Conservation (phyloP, 805 yeast genomes). For the Metschnikowia arizonensis region DNA sequence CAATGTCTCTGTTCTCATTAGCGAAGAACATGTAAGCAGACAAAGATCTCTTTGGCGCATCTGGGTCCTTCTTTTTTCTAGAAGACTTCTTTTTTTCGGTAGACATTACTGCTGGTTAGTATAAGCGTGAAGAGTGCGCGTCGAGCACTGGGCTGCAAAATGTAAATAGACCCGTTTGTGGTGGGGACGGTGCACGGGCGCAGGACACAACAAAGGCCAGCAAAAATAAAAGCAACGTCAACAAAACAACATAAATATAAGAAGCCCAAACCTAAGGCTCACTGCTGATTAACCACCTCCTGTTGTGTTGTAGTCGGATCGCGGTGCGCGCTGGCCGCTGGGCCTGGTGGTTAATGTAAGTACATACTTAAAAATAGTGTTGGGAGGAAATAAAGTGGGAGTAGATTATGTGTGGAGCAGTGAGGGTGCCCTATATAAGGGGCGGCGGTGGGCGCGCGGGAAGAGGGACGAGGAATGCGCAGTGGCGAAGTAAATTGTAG, state of each 20-base stretch:
- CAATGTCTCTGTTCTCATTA: conserved; percentile 93
- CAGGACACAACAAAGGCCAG: neutral
- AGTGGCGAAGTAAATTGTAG: conserved; percentile 17
- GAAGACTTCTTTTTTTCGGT: conserved; percentile 42
- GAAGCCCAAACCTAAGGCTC: neutral
- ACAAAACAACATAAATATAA: neutral
- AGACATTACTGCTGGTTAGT: conserved; percentile 17
- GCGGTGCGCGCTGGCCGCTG: conserved; percentile 14
- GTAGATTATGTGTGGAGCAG: conserved; percentile 14
- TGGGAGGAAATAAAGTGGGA: conserved; percentile 20
- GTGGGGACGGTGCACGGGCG: neutral
- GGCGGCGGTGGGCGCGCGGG: conserved; percentile 17
- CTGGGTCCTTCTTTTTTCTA: conserved; percentile 72
- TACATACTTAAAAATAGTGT: conserved; percentile 19
- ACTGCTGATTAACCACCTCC: no score
- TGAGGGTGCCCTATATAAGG: conserved; percentile 21
- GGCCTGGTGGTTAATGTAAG: conserved; percentile 5
- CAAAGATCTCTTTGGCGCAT: conserved; percentile 98
- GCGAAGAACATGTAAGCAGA: conserved; percentile 99
- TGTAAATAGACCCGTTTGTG: neutral
- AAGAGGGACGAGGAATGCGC: conserved; percentile 17
- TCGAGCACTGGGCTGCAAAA: conserved; percentile 3
- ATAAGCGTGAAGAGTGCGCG: conserved; percentile 5
- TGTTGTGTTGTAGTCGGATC: conserved; percentile 3
- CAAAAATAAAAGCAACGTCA: neutral